phyloP scores from a whole-genome alignment of 1,284 basidiomycete genomes.

The Neonothopanus nambi region DNA sequence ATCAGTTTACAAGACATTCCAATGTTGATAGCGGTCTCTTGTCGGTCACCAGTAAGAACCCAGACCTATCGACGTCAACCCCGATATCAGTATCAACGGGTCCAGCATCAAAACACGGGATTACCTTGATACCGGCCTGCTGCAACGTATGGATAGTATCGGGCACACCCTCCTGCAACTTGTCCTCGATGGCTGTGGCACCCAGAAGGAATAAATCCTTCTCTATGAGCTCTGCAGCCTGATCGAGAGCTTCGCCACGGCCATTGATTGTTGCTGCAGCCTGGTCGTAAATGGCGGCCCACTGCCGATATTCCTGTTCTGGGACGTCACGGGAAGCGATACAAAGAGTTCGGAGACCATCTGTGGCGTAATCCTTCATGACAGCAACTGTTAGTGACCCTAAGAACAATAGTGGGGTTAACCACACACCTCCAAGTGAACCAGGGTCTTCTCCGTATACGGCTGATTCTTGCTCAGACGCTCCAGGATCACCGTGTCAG shows the following conservation, averaged over 20 bases:
- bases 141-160: constrained; percentile 98
- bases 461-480: constrained; percentile 81
- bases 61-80: constrained; percentile 64
- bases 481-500: constrained; percentile 96
- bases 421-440: constrained; percentile 81
- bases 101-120: constrained; percentile 7
- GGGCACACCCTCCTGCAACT: constrained; percentile 97
- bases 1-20: constrained; percentile 96
- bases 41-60: constrained; percentile 97
- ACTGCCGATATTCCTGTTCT: constrained; percentile 88
- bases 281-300: constrained; percentile 86
- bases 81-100: not conserved
- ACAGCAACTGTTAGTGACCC: not conserved
- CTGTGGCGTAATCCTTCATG: constrained; percentile 90
- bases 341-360: constrained; percentile 96
- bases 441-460: constrained; percentile 84
- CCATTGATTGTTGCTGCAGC: constrained; percentile 93
- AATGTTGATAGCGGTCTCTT: constrained; percentile 99
- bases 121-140: constrained; percentile 94
- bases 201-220: constrained; percentile 91
- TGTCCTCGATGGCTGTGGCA: constrained; percentile 98
- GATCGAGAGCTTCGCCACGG: constrained; percentile 91
- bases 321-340: constrained; percentile 92
- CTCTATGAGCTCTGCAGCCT: constrained; percentile 95
- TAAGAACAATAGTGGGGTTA: no score